Evolutionary conservation across 352 stramenopile genomes (phyloP).

Genomic region (Phytopythium sindhum): DNA sequence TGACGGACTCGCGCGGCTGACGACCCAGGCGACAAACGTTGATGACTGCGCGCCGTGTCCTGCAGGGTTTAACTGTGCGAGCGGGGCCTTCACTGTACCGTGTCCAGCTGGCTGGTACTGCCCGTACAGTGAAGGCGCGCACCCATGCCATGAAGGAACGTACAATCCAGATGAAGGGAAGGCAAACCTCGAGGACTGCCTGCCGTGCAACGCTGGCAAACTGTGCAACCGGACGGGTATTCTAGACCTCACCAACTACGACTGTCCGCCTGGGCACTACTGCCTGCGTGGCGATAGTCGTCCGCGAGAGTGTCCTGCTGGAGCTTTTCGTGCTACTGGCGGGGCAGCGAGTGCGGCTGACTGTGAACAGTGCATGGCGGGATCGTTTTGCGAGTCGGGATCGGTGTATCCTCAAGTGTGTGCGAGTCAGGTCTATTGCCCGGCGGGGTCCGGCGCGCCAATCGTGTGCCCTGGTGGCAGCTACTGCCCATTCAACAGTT

Average conservation of each 20-base stretch:
- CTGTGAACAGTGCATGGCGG: slow-evolving; percentile 47
- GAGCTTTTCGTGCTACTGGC: slow-evolving; percentile 29
- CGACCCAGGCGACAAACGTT: slow-evolving; percentile 41
- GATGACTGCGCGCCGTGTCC: slow-evolving; percentile 76
- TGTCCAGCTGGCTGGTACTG: slow-evolving; percentile 72
- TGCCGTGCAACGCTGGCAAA: slow-evolving; percentile 58
- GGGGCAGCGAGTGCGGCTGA: slow-evolving; percentile 37
- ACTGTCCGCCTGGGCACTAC: slow-evolving; percentile 73
- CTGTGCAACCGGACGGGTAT: slow-evolving; percentile 74
- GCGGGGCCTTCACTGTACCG: slow-evolving; percentile 52
- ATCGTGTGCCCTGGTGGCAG: slow-evolving; percentile 54
- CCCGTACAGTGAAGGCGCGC: slow-evolving; percentile 33
- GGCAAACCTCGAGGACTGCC: slow-evolving; percentile 43
- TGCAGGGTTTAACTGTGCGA: slow-evolving; percentile 83
- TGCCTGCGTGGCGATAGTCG: slow-evolving; percentile 44
- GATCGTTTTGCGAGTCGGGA: slow-evolving; percentile 55
- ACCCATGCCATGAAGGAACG: slow-evolving; percentile 53
- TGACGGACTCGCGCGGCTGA: slow-evolving; percentile 47
- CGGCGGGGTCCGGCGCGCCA: slow-evolving; percentile 39
- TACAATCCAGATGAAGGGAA: slow-evolving; percentile 49
- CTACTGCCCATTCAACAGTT: slow-evolving; percentile 80
- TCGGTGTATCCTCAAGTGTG: slow-evolving; percentile 51
- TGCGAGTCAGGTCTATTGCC: slow-evolving; percentile 55
- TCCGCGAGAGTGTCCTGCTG: slow-evolving; percentile 40
- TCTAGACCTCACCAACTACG: slow-evolving; percentile 44